Evolutionary conservation across 306 rosid genomes (phyloP).

Genomic region (Cucumis sativus): DNA sequence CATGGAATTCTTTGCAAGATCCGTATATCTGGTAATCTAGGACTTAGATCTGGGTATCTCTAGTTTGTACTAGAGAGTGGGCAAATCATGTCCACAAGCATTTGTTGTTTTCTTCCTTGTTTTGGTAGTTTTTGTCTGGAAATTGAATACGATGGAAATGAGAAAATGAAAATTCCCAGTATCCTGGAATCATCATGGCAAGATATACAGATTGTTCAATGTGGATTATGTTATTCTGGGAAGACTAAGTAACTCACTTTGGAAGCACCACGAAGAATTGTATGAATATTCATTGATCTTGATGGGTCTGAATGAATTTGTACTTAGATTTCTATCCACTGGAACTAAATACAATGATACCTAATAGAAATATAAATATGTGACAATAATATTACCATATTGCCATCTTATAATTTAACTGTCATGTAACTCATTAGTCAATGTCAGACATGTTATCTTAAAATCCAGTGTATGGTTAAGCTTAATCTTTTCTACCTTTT

Average conservation of each 20-base stretch:
- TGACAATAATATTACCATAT: not conserved
- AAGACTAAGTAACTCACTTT: not conserved
- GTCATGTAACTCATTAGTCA: not conserved
- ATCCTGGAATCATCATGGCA: not conserved
- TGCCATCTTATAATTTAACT: not conserved
- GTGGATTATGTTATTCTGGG: not conserved
- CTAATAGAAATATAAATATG: not conserved
- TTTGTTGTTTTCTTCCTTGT: not conserved
- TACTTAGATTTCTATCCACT: not conserved
- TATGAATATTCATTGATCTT: not conserved
- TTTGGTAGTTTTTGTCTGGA: not conserved
- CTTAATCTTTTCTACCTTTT: conserved; percentile 1
- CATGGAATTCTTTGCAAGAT: not conserved
- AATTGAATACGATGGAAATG: not conserved
- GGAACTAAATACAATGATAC: not conserved
- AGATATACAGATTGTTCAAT: not conserved
- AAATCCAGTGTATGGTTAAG: not conserved
- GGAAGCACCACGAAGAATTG: not conserved
- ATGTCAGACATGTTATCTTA: not conserved
- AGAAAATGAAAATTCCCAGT: not conserved
- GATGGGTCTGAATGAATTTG: not conserved
- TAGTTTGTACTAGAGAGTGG: not conserved
- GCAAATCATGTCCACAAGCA: not conserved
- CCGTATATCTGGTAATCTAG: not conserved
- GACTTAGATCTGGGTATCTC: not conserved